Conservation (phyloP, 257 asterid species). For the Solanum corneliomulleri region DNA sequence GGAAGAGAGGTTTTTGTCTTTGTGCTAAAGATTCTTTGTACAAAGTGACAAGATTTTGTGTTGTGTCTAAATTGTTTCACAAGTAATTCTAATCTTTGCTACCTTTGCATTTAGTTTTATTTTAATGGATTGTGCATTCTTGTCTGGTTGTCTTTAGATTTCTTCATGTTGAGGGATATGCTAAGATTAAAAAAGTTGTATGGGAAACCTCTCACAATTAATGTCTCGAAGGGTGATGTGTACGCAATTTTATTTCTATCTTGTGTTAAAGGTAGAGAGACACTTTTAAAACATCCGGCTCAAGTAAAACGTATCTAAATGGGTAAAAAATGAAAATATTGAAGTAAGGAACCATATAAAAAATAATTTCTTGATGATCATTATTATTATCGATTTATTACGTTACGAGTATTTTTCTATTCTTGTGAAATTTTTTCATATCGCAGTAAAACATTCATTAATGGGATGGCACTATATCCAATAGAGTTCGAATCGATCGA, state of each 20-base stretch:
- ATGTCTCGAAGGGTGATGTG: neutral
- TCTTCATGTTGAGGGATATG: neutral
- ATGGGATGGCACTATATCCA: too few relatives aligned
- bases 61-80: neutral
- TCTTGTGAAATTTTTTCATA: neutral
- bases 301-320: too few relatives aligned
- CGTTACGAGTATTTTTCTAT: too few relatives aligned
- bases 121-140: neutral
- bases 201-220: neutral
- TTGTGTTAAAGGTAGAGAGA: neutral
- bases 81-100: constrained; percentile 4
- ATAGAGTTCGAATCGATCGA: too few relatives aligned
- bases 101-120: neutral
- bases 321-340: neutral
- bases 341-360: neutral
- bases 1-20: neutral
- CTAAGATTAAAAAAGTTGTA: neutral
- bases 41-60: neutral
- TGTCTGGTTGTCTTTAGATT: neutral
- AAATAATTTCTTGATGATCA: too few relatives aligned
- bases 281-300: neutral
- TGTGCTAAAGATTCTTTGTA: constrained; percentile 21
- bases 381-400: too few relatives aligned
- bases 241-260: too few relatives aligned
- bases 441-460: neutral